Evolutionary conservation across 768 basidiomycete species (phyloP).

Genomic region (Leucogyrophana mollusca): DNA sequence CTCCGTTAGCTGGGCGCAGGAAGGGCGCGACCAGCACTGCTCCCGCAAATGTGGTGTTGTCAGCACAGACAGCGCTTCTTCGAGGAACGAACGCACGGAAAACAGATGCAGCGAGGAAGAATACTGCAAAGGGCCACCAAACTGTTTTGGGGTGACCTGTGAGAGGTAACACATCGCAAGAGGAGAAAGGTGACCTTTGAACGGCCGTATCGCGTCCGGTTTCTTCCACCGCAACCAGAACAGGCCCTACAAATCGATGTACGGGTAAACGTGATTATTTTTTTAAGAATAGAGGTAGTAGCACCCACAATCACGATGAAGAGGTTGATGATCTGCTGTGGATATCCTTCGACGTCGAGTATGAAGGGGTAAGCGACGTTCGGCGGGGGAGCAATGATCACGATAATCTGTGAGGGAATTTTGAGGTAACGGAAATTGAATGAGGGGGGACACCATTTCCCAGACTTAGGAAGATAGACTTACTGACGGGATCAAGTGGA

Average conservation of each 20-base stretch:
- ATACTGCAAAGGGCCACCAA: conserved; percentile 54
- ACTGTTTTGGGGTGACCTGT: conserved; percentile 26
- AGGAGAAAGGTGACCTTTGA: conserved; percentile 39
- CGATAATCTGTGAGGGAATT: conserved; percentile 46
- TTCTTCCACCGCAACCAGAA: conserved; percentile 56
- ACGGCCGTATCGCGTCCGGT: conserved; percentile 46
- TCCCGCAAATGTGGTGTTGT: background rate
- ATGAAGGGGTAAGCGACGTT: conserved; percentile 59
- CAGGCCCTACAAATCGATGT: conserved; percentile 39
- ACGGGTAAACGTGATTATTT: background rate
- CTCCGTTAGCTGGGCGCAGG: conserved; percentile 48
- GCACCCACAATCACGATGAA: conserved; percentile 56
- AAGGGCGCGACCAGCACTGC: conserved; percentile 58
- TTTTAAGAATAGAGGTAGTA: no score
- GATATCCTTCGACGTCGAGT: conserved; percentile 50
- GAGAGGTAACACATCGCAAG: background rate
- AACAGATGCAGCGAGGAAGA: conserved; percentile 49
- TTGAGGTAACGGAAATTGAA: conserved; percentile 47
- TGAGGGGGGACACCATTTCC: conserved; percentile 36
- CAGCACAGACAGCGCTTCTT: background rate
- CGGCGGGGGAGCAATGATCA: conserved; percentile 55
- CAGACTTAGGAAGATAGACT: conserved; percentile 5
- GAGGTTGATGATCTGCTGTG: conserved; percentile 53
- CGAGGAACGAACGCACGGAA: conserved; percentile 40
- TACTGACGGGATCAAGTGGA: conserved; percentile 54